Base-by-base conservation (phyloP, 495 filamentous ascomycete genomes). In the Penicillium silybi region DNA sequence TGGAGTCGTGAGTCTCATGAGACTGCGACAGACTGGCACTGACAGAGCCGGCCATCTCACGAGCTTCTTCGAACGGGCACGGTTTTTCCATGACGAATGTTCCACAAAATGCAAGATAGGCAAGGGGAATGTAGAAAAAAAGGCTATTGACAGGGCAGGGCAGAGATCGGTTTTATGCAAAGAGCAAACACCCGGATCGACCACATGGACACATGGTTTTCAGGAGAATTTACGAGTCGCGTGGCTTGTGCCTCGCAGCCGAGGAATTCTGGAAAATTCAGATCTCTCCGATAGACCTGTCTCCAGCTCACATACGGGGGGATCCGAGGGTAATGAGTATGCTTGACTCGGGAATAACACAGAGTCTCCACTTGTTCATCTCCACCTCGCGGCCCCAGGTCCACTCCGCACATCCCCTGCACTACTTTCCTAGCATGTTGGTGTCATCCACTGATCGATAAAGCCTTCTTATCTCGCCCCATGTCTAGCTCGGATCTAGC, bases 121-220 rank as follows among this genome's bases (percentile, higher is more conserved):
- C 10, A 46, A 35, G 22, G 44, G 16, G 29, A 20, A 13, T 32
- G 29, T 34, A 37, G 18, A n/a, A 22, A 48, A 25, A 20, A 2
- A 47, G 32, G 16, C 35, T 11, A 32, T 26, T 23, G 46, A 6
- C 20, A 27, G 29, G 40, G 40, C 17, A 41, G 7, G 41, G 25
- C 11, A 37, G 34, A 49, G 46, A 32, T 32, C 8, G 60, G 47
- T 57, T 41, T 41, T 41, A 41, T 46, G 32, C 35, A 48, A 44
- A 32, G 13, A 29, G 15, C 25, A n/a, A 17, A 19, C 29, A 18
- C 26, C 29, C n/a, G 40, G 40, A 58, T 57, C 26, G 39, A 26
- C 54, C 51, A 57, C 54, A 61, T 61, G 54, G 46, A n/a, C n/a
- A n/a, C n/a, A n/a, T n/a, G n/a, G n/a, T n/a, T 34, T 17, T 6